Base-by-base conservation (phyloP, 192 early-diverging fungal genomes). In the Radiomyces spectabilis region DNA sequence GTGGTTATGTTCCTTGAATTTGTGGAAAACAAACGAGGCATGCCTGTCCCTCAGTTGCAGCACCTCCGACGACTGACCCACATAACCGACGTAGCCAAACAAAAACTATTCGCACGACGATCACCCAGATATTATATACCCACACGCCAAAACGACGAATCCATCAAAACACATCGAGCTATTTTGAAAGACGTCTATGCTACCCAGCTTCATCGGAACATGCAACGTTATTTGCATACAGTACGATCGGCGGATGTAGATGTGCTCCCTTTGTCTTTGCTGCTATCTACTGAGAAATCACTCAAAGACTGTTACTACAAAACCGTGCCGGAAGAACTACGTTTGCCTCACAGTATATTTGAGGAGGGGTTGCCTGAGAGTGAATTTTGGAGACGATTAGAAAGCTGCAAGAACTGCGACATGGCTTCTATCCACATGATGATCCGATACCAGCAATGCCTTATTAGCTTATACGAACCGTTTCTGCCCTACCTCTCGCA, bases 281-380 rank as follows among this genome's bases (percentile, higher is more conserved):
- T 61, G 8, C 30, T 45, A 8, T 24, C 30, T 18, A 48, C 44
- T 2, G 51, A 61, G 18, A 29, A 61, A 21, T n/a, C 39, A 0
- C 44, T 61, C 3, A 61, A 47, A 10, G 26, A 33, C 3, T 47
- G 41, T 16, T 61, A 61, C 41, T 48, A 38, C 18, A 26, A 54
- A 5, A 53, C 41, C 10, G 30, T 61, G 4, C 35, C 51, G 12
- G 35, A 25, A 3, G 51, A 61, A 15, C 46, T 43, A 6, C 51
- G 33, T 49, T 30, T 61, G 10, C 39, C 59, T 13, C 52, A 43
- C 22, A 25, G 25, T 24, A 46, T 61, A 19, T 46, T 61, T 18
- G 59, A 61, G 41, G 52, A 61, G 10, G 32, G 43, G 1, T 31
- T 61, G 1, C 22, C 34, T 12, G 52, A 61, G 7, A 18, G 24